Conservation (phyloP, 306 rosid genomes). For the Quercus bicolor region DNA sequence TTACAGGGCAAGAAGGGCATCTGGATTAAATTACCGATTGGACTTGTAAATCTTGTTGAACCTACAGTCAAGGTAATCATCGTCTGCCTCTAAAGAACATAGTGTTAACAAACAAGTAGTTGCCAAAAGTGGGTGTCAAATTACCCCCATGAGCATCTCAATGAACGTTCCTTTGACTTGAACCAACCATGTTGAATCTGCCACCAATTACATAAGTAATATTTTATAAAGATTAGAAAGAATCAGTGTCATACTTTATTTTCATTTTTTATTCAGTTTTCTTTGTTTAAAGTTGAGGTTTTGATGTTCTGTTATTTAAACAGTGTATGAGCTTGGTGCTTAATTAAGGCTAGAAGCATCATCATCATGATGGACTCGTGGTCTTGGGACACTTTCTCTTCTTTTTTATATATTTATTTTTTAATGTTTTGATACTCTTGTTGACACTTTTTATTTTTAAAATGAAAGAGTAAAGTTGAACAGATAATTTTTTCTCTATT, state of each 20-base stretch:
- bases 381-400: neutral
- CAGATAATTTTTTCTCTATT: neutral
- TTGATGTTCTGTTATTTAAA: no score
- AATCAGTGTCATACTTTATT: neutral
- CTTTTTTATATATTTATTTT: no score
- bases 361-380: neutral
- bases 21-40: conserved; percentile 54
- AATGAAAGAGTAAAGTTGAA: neutral
- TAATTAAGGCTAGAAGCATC: neutral
- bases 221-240: neutral
- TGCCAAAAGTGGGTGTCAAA: neutral
- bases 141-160: neutral
- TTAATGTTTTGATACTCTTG: neutral
- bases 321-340: no score
- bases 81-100: neutral
- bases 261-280: no score
- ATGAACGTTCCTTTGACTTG: neutral
- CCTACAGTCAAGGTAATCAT: conserved; percentile 43
- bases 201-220: neutral
- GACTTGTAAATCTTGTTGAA: conserved; percentile 47
- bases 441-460: no score
- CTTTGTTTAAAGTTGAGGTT: no score
- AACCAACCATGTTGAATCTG: neutral
- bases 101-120: neutral
- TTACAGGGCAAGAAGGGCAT: conserved; percentile 50